These are phyloP conservation scores for Penicillium argentinense DNA, from an alignment of 495 filamentous ascomycete species.

Conservation along the genomic window DNA sequence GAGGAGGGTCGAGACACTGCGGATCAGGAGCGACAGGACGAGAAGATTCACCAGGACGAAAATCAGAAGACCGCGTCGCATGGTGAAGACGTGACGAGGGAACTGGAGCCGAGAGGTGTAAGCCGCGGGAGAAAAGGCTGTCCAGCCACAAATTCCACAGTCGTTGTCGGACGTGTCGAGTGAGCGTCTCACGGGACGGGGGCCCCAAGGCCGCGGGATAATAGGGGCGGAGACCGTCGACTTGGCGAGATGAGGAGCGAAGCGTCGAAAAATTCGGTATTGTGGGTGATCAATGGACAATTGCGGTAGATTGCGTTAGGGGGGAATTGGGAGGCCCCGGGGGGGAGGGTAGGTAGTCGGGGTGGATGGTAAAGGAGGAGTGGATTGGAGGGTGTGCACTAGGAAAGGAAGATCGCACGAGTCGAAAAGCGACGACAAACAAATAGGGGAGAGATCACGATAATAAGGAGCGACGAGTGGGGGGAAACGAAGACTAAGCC, in stretches of 20 bases:
- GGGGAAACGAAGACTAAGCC: conserved; percentile 6
- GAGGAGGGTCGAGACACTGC: conserved; percentile 63
- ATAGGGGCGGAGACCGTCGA: no score
- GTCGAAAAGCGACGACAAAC: not conserved
- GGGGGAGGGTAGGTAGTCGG: not conserved
- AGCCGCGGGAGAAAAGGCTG: not conserved
- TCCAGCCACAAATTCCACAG: no score
- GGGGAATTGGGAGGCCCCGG: not conserved
- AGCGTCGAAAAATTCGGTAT: no score
- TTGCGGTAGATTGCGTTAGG: no score
- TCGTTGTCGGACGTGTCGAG: conserved; percentile 6
- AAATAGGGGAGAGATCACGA: conserved; percentile 14
- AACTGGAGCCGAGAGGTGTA: not conserved
- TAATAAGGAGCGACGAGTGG: conserved; percentile 33
- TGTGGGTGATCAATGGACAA: no score
- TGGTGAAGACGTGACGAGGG: conserved; percentile 32
- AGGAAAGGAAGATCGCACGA: not conserved
- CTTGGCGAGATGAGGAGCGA: no score
- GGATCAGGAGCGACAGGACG: conserved; percentile 57
- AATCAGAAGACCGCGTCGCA: conserved; percentile 63
- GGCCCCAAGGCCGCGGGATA: conserved; percentile 1
- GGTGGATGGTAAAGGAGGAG: not conserved
- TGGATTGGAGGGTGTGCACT: conserved; percentile 1
- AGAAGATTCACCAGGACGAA: conserved; percentile 62
- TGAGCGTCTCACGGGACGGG: conserved; percentile 1